These are phyloP conservation scores for Cicer cuneatum DNA, from an alignment of 306 rosid genomes.

Conservation along the genomic window DNA sequence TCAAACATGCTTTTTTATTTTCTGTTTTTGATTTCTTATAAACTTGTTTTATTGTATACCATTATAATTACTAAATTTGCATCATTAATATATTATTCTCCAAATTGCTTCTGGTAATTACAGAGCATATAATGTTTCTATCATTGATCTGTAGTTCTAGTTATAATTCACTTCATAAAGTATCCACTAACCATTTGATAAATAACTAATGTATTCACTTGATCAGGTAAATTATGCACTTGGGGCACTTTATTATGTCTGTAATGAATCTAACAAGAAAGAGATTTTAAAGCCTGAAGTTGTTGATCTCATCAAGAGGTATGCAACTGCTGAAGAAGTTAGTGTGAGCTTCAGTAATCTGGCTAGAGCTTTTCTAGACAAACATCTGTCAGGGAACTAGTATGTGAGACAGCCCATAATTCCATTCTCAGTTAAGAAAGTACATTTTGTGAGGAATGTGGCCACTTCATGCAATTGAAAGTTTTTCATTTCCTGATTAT, in stretches of 20 bases:
- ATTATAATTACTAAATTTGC: not conserved
- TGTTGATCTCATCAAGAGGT: conserved; percentile 72
- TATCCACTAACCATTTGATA: not conserved
- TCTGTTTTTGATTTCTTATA: not conserved
- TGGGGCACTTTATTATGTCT: conserved; percentile 75
- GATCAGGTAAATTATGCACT: conserved; percentile 81
- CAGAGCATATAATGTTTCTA: conserved; percentile 21
- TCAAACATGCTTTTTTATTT: conserved; percentile 12
- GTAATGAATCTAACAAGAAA: conserved; percentile 63
- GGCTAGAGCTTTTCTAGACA: conserved; percentile 81
- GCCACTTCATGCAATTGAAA: not conserved
- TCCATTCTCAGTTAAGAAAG: not conserved
- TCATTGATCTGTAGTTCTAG: not conserved
- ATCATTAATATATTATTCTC: not conserved
- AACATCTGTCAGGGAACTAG: conserved; percentile 54
- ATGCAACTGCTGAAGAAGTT: conserved; percentile 73
- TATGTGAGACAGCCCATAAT: conserved; percentile 15
- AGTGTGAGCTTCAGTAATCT: conserved; percentile 80
- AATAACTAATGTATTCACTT: conserved; percentile 23
- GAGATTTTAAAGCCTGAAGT: conserved; percentile 89
- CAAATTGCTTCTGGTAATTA: conserved; percentile 18
- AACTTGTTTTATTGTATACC: conserved; percentile 4
- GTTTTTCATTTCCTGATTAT: not conserved
- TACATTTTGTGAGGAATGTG: conserved; percentile 11
- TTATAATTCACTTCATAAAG: conserved; percentile 24